A percentile compares a stretch with the other conserved stretches of the same genome.
Conservation (phyloP, 2,329 filamentous ascomycete genomes). For the Zymoseptoria crescenta region DNA sequence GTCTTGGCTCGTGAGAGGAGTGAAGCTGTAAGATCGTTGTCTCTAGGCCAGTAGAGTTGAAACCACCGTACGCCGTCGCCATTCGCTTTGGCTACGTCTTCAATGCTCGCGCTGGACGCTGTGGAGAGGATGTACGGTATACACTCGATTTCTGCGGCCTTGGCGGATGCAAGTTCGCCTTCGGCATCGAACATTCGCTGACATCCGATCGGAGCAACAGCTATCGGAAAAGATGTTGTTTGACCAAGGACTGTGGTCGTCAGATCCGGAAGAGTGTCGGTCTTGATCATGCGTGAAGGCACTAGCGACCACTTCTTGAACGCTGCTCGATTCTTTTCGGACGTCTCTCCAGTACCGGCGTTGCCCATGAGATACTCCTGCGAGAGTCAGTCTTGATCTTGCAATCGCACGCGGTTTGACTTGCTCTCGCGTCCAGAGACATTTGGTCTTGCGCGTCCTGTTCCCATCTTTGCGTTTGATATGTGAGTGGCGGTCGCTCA, state of each 20-base stretch:
- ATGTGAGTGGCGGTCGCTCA: constrained; percentile 29
- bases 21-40: constrained; percentile 57
- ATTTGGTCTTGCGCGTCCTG: constrained; percentile 22
- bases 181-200: constrained; percentile 58
- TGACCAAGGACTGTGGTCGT: constrained; percentile 14
- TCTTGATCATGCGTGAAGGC: constrained; percentile 10
- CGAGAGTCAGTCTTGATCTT: background rate
- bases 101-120: constrained; percentile 54
- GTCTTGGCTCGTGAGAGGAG: constrained; percentile 54
- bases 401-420: background rate
- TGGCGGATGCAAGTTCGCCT: constrained; percentile 55
- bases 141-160: constrained; percentile 50
- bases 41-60: constrained; percentile 68
- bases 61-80: constrained; percentile 53
- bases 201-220: constrained; percentile 63
- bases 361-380: constrained; percentile 30
- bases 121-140: constrained; percentile 63
- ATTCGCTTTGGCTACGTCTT: constrained; percentile 56
- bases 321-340: constrained; percentile 16
- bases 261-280: constrained; percentile 10
- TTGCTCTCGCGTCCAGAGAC: constrained; percentile 22
- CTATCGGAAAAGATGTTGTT: constrained; percentile 37
- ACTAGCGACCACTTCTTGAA: constrained; percentile 14
- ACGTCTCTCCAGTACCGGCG: constrained; percentile 28
- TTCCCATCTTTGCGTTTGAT: constrained; percentile 27